Evolutionary conservation across 1,139 yeast species (phyloP).

Genomic region (Taiozyma sp.): DNA sequence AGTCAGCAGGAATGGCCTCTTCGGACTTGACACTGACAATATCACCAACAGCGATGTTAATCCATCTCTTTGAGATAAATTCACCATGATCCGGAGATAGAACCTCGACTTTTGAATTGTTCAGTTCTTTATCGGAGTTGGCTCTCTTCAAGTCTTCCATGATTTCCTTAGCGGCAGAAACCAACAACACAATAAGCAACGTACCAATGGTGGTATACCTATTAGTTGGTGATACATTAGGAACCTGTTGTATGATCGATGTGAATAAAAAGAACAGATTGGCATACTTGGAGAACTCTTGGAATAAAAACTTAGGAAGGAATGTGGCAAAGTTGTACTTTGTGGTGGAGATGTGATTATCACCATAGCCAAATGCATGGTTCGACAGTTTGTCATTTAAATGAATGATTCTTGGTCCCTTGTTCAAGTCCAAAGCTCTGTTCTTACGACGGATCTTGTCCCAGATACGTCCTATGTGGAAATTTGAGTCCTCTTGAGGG

Average conservation of each 20-base stretch:
- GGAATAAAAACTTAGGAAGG: constrained; percentile 89
- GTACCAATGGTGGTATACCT: constrained; percentile 95
- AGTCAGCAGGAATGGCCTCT: constrained; percentile 93
- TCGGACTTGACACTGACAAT: constrained; percentile 80
- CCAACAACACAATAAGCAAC: constrained; percentile 72
- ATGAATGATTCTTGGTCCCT: constrained; percentile 65
- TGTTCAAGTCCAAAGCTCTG: constrained; percentile 26
- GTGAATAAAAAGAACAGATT: constrained; percentile 92
- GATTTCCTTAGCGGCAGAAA: constrained; percentile 89
- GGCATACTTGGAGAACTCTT: constrained; percentile 96
- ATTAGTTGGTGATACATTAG: constrained; percentile 94
- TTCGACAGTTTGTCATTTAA: constrained; percentile 61
- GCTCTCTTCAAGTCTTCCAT: constrained; percentile 90
- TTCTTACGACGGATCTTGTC: constrained; percentile 37
- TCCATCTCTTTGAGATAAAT: constrained; percentile 74
- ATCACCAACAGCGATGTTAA: constrained; percentile 87
- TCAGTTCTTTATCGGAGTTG: constrained; percentile 83
- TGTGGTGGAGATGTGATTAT: constrained; percentile 93
- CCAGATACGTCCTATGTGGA: constrained; percentile 57
- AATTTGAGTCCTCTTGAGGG: constrained; percentile 31
- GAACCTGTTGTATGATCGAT: constrained; percentile 93
- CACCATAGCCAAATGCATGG: constrained; percentile 53
- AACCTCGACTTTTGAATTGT: constrained; percentile 72
- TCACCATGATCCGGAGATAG: constrained; percentile 56
- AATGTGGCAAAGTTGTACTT: constrained; percentile 93